Evolutionary conservation across 768 basidiomycete species (phyloP), one percentile per base, ranked within the genome.

Genomic region (Infundibulicybe gibba): DNA sequence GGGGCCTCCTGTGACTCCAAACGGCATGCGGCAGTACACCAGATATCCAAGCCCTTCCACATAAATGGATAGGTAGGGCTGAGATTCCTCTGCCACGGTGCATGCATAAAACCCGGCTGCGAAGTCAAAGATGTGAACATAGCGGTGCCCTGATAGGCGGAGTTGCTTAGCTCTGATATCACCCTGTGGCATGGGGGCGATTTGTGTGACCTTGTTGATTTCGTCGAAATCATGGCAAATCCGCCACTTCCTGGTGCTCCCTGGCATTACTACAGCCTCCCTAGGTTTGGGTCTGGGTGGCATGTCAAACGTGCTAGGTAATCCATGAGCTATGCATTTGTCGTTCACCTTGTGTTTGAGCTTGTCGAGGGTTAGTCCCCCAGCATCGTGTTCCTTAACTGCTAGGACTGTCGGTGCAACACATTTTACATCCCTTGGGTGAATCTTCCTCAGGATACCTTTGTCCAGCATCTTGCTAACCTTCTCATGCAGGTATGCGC

Each of bases 1-100:
- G 3, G 70, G 74, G 1, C 65, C 66, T 1, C 68, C 71, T 0
- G 62, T 67, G 0, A 72, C 32, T 1, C 73, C 71, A n/a, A n/a
- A n/a, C n/a, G n/a, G n/a, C n/a, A n/a, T n/a, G n/a, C n/a, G n/a
- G n/a, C n/a, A n/a, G n/a, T 68, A 72, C 14, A 46, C 41, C 35
- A 66, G 67, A 44, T 64, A 72, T 0, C 72, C 73, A 2, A 55
- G 14, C 0, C 68, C 70, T 45, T 62, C 63, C 1, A 67, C 57
- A 37, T 67, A 70, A 47, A 75, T 70, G 1, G 53, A 49, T 0
- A 60, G 57, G 48, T 61, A 65, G 10, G 59, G 59, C 40, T 51
- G 51, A 0, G 52, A 48, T 2, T 48, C 54, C 15, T 47, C 44
- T 6, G 38, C 46, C 1, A 60, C 35, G 3, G 3, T n/a, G n/a